Evolutionary conservation across 768 basidiomycete species (phyloP).

Genomic region (Mycena vulgaris): DNA sequence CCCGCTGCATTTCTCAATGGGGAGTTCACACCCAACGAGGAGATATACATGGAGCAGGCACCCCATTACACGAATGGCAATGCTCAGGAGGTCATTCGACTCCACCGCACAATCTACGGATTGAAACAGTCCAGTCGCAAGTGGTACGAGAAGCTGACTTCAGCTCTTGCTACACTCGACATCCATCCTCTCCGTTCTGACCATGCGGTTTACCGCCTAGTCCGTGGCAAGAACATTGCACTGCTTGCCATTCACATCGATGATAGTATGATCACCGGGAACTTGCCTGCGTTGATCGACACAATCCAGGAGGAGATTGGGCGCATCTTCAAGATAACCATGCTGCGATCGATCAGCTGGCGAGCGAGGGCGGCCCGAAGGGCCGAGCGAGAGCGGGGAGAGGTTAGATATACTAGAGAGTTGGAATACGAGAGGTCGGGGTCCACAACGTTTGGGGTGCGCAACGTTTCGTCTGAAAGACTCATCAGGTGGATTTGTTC

Average conservation of each 20-base stretch:
- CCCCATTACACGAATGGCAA: slow-evolving; percentile 34
- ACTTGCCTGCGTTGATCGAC: slow-evolving; percentile 31
- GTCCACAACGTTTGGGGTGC: slow-evolving; percentile 41
- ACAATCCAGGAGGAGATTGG: slow-evolving; percentile 42
- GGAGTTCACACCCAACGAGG: slow-evolving; percentile 30
- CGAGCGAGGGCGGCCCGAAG: too few relatives aligned
- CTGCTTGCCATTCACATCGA: slow-evolving; percentile 50
- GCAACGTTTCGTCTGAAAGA: slow-evolving; percentile 9
- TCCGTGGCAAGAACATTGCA: slow-evolving; percentile 15
- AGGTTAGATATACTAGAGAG: slow-evolving; percentile 41
- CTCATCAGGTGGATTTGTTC: too few relatives aligned
- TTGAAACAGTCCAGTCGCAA: slow-evolving; percentile 51
- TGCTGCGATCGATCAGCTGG: slow-evolving; percentile 46
- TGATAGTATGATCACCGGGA: slow-evolving; percentile 50
- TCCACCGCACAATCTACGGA: slow-evolving; percentile 50
- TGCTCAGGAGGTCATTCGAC: slow-evolving; percentile 13
- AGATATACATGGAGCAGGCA: slow-evolving; percentile 45
- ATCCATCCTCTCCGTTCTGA: slow-evolving; percentile 25
- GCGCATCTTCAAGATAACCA: slow-evolving; percentile 48
- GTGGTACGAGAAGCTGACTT: slow-evolving; percentile 48
- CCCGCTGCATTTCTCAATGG: slow-evolving; percentile 37
- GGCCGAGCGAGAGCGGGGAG: too few relatives aligned
- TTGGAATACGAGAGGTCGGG: slow-evolving; percentile 5
- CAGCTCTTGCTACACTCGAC: slow-evolving; percentile 31
- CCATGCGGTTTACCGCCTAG: slow-evolving; percentile 33